Evolutionary conservation across 2,329 filamentous ascomycete species (phyloP), one percentile per base, ranked within the genome.

Genomic region (Cercospora sp.): DNA sequence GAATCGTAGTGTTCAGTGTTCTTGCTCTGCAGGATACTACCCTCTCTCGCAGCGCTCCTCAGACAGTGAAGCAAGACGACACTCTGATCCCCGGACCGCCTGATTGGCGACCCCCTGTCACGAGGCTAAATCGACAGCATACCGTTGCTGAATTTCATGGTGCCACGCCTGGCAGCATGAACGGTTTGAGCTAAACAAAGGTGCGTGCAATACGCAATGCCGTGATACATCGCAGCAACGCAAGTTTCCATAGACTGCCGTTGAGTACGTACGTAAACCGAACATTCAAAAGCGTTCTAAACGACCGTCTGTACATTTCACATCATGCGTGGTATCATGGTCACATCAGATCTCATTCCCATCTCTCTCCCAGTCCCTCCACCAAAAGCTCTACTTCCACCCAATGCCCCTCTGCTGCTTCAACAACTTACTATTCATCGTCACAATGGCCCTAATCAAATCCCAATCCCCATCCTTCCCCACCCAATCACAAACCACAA

Each of bases 401-500:
- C 72, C 72, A 36, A 64, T 51, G 3, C 70, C 71, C 48, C 69
- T 64, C 57, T 76, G 69, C 66, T 66, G 68, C 60, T 73, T 42
- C 68, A 74, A 30, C 31, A 76, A 48, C 61, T 72, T 67, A 59
- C 68, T 71, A 60, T 99, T 99, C 92, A 97, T 94, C 6, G 92
- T 94, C 6, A 98, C 90, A 74, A 97, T 90, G 79, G 92, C 91
- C 71, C 90, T 87, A 40, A 96, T 88, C 64, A 98, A 80, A 81
- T 97, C 93, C 94, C 94, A 99, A 80, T 98, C 91, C 0, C 90
- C 93, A 70, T 89, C 85, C 69, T 89, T 84, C 2, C 95, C 95
- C 61, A 97, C 94, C 92, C 92, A 97, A 80, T 99, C 95, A 69
- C 91, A 95, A 28, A 98, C 90, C 55, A 98, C 89, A 68, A 98